phyloP scores from a whole-genome alignment of 2,329 filamentous ascomycete species.

The Epichloe aotearoae region DNA sequence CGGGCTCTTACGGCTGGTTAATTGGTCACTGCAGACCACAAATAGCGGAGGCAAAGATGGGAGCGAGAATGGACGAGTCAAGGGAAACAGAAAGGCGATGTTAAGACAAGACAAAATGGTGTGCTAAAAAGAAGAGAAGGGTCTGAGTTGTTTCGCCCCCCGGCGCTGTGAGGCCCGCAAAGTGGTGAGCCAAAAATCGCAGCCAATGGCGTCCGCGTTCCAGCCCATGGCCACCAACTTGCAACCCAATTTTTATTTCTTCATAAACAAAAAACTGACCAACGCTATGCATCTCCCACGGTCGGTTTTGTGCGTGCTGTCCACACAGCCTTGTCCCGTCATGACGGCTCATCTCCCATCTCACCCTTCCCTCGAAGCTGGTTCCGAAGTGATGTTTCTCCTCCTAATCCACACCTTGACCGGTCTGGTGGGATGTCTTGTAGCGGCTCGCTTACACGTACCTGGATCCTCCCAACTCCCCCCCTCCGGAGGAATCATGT shows the following conservation, averaged over 20 bases:
- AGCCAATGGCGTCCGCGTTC: constrained; percentile 6
- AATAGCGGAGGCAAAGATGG: too few species aligned
- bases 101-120: too few species aligned
- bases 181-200: constrained; percentile 1
- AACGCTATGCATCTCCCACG: background rate
- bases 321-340: too few species aligned
- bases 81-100: too few species aligned
- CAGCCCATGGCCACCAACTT: constrained; percentile 5
- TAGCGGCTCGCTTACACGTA: constrained; percentile 14
- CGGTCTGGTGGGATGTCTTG: constrained; percentile 14
- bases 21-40: background rate
- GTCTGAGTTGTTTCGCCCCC: too few species aligned
- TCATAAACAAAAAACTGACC: background rate
- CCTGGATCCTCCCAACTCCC: constrained; percentile 6
- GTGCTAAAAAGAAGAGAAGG: too few species aligned
- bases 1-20: background rate
- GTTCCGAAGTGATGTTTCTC: constrained; percentile 4
- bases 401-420: constrained; percentile 22
- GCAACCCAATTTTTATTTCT: background rate
- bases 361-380: background rate
- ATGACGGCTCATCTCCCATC: too few species aligned
- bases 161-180: background rate
- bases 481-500: too few species aligned
- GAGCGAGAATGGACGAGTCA: too few species aligned
- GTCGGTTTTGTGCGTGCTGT: too few species aligned